Evolutionary conservation across 345 rosid genomes (phyloP), one percentile per base, ranked within the genome.

Genomic region (Adansonia digitata): DNA sequence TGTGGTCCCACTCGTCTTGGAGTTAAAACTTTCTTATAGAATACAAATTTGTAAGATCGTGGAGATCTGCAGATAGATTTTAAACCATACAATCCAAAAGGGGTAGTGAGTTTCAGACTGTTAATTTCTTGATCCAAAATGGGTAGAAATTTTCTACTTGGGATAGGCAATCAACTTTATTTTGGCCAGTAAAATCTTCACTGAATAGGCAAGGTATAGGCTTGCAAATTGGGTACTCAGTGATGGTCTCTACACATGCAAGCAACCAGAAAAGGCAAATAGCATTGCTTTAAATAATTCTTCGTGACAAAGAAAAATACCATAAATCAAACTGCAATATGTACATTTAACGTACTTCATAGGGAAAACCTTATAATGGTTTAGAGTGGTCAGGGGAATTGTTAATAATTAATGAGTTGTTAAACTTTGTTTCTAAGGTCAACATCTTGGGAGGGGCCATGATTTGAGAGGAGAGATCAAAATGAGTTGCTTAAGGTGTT

Each of bases 371-470:
- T 64, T 72, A 7, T 66, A 35, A 4, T 45, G 74, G 43, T 35
- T n/a, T 35, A 24, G 40, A 37, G 52, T 66, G 62, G 46, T 51
- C 14, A 72, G 69, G 40, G 48, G 66, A 42, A 74, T 75, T 69
- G 75, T 52, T 73, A 60, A 72, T 60, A 74, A 68, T 62, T 72
- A 60, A 65, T 69, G 68, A 49, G 55, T 26, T 40, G 72, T 72
- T 51, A 39, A 53, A 69, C 12, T 67, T 76, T 65, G 40, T 67
- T 49, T 61, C 82, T 72, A 57, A 82, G 45, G 82, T 82, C 82
- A 69, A 77, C 80, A 78, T 82, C 84, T 69, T 24, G 37, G 27
- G 68, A 78, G 72, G 77, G 76, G 60, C 66, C 70, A 39, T 22
- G 71, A 60, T 5, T 43, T 39, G 56, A 42, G 22, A 52, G 69